Base-by-base conservation (phyloP, 1,284 basidiomycete species). In the Trichosporon sp. region DNA sequence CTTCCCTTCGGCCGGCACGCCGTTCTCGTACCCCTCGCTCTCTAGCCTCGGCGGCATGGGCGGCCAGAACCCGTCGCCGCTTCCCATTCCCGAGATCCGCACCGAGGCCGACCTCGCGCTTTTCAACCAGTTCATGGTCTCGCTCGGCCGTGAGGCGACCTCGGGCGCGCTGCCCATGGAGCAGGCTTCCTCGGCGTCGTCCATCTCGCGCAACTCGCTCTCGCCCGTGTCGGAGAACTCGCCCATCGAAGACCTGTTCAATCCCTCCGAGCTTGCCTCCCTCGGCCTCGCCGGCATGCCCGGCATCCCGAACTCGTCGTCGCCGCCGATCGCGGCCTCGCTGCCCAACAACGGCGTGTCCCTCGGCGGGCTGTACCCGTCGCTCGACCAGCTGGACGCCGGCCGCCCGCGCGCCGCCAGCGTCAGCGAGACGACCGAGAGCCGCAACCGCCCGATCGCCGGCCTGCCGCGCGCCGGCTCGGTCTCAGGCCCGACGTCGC, bases 61-160 rank as follows among this genome's bases (percentile, higher is more conserved):
- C 53, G 68, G 65, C 53, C 62, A 44, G 56, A 65, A 58, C 65
- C 35, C 64, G n/a, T 70, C 68, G n/a, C 66, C 73, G 7, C 56
- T 80, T 65, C 67, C 75, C 13, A 76, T 81, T 13, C 79, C 78
- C n/a, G 79, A 83, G 56, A 83, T 83, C 68, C 72, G 75, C 53
- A 81, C 75, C 34, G 80, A 80, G 67, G 75, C 79, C 38, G 81
- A 85, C 62, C 74, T 84, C 35, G 82, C 82, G 63, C 73, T 82
- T 71, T 83, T 84, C 77, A 83, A 84, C 76, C 77, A 81, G 75
- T 83, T 84, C 68, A 81, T 84, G 77, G 76, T 83, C 42, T 77
- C 77, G 8, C 80, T 83, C 35, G 81, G 81, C 8, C 79, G 83
- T 47, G 78, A 84, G 53, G 78, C 81, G 2, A 70, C 77, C n/a